These are phyloP conservation scores for Strobilomyces dryophilus DNA, from an alignment of 768 basidiomycete genomes.

Conservation along the genomic window DNA sequence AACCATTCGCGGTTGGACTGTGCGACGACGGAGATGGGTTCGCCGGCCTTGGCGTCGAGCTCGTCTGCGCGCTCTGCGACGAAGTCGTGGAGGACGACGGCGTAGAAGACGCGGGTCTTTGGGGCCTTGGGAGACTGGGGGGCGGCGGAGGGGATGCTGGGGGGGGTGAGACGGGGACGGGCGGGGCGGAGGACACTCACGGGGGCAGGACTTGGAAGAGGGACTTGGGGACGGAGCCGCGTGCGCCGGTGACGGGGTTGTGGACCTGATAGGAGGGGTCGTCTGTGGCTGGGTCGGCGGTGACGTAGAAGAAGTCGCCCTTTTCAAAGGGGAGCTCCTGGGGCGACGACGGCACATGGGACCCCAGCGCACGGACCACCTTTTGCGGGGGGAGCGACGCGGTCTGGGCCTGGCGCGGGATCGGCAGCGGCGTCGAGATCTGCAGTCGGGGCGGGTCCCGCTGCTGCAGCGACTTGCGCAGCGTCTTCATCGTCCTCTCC, in stretches of 20 bases:
- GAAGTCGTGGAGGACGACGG: conserved; percentile 94
- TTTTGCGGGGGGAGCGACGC: conserved; percentile 84
- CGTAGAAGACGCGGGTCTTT: conserved; percentile 76
- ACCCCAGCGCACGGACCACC: conserved; percentile 80
- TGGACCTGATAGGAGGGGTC: conserved; percentile 79
- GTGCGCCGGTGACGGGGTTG: conserved; percentile 86
- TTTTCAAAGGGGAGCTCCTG: conserved; percentile 87
- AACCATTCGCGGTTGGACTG: conserved; percentile 99
- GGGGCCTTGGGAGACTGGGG: conserved; percentile 31
- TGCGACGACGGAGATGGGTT: conserved; percentile 93
- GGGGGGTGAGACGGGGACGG: neutral
- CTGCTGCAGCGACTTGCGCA: conserved; percentile 72
- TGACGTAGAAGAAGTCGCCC: conserved; percentile 98
- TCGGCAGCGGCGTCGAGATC: conserved; percentile 66
- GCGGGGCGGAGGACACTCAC: conserved; percentile 23
- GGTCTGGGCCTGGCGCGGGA: conserved; percentile 45
- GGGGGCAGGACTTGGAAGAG: conserved; percentile 74
- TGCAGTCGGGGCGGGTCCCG: conserved; percentile 56
- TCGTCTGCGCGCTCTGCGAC: conserved; percentile 94
- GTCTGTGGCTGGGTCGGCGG: conserved; percentile 59
- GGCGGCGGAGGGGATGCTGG: conserved; percentile 35
- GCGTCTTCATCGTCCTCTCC: conserved; percentile 60
- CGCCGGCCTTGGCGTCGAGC: conserved; percentile 90
- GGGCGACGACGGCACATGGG: conserved; percentile 60
- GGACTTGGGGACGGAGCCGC: conserved; percentile 83